Conservation (phyloP, 768 basidiomycete species). For the Mycena rosella region DNA sequence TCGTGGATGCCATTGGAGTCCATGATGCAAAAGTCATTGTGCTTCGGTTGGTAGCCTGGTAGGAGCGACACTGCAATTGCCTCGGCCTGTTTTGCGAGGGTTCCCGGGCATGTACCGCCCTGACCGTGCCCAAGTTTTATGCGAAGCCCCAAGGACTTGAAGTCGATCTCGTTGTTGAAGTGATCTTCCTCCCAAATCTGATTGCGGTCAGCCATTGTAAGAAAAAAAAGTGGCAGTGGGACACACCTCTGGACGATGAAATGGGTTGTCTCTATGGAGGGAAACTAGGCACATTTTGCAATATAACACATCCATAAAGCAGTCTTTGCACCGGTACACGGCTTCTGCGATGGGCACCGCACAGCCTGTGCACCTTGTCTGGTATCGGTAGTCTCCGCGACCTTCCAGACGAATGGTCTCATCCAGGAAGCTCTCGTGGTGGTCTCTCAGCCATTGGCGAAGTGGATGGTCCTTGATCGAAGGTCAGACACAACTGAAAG, state of each 20-base stretch:
- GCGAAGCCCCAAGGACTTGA: slow-evolving; percentile 6
- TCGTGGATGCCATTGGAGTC: slow-evolving; percentile 31
- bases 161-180: neutral
- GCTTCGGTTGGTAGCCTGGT: no score
- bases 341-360: neutral
- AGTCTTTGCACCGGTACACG: neutral
- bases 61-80: no score
- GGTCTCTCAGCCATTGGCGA: no score
- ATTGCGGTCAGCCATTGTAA: no score
- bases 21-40: slow-evolving; percentile 12
- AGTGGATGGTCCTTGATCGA: no score
- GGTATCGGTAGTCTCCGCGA: no score
- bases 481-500: no score
- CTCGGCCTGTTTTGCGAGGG: neutral
- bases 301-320: neutral
- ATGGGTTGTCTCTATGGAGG: neutral
- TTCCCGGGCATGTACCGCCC: neutral
- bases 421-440: no score
- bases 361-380: no score
- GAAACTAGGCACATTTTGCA: neutral
- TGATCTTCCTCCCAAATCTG: neutral
- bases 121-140: slow-evolving; percentile 19
- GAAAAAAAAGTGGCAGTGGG: no score
- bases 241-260: slow-evolving; percentile 9
- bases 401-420: no score